Evolutionary conservation across 179 eudicot species (phyloP).

Genomic region (Spinacia oleracea): DNA sequence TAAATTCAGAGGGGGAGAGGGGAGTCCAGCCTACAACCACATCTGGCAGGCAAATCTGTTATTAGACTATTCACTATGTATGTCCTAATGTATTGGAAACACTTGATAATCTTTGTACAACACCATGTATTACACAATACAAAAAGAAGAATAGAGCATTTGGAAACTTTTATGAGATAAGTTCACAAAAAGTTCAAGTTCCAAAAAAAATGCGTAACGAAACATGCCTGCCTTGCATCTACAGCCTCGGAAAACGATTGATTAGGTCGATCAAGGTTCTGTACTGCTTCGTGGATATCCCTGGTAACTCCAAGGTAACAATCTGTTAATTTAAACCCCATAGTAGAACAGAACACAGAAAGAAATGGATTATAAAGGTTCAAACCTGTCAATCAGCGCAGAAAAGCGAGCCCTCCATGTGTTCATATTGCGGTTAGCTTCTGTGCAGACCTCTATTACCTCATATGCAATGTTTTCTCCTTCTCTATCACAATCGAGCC

Average conservation of each 20-base stretch:
- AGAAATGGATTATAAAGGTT: slow-evolving; percentile 4
- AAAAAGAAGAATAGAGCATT: background rate
- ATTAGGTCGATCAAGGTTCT: slow-evolving; percentile 77
- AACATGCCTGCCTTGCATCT: slow-evolving; percentile 87
- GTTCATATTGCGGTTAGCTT: slow-evolving; percentile 65
- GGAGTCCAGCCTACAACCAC: background rate
- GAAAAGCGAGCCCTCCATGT: slow-evolving; percentile 94
- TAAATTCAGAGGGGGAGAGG: background rate
- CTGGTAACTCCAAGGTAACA: slow-evolving; percentile 40
- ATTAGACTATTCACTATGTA: background rate
- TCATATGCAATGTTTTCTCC: slow-evolving; percentile 98
- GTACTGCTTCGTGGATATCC: slow-evolving; percentile 74
- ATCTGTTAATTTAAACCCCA: background rate
- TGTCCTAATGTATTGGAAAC: background rate
- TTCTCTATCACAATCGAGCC: slow-evolving; percentile 99
- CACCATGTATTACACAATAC: background rate
- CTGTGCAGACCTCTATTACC: slow-evolving; percentile 79
- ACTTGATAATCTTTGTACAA: background rate
- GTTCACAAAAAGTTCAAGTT: background rate
- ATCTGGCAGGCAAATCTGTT: background rate
- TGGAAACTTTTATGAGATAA: background rate
- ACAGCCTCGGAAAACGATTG: slow-evolving; percentile 82
- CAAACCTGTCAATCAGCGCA: slow-evolving; percentile 78
- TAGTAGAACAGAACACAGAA: background rate
- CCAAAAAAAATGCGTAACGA: background rate